Evolutionary conservation across 2,329 filamentous ascomycete genomes (phyloP), one percentile per base, ranked within the genome.

Genomic region (Lasiodiplodia sp.): DNA sequence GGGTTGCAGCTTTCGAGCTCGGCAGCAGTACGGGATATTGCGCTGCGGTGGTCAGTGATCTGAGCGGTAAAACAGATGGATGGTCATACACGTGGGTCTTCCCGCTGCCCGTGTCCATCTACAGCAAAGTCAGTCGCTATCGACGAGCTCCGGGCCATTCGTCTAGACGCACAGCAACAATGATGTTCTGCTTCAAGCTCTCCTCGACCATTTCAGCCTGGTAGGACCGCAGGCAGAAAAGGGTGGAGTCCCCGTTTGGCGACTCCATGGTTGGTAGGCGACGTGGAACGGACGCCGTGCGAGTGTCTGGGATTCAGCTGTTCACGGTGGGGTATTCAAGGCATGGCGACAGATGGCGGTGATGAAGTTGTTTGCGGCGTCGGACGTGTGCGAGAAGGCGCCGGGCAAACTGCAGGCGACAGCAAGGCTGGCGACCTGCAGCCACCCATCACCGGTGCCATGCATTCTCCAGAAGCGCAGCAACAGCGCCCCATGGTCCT

Each of bases 121-220:
- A 63, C 10, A 16, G 16, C 21, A 28, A 7, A 8, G 4, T 60
- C 38, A 67, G 55, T 31, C n/a, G 14, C 62, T 18, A 11, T 21
- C 23, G 31, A 31, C 12, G 4, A 7, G 28, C 11, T 40, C 12
- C 11, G 3, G 14, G 10, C 7, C 3, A 18, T 31, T 2, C 2
- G 16, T 21, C 4, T 28, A 6, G 16, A 68, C 73, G 40, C 69
- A 77, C 75, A 14, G 79, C 82, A 49, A 84, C 82, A 65, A 85
- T 83, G 67, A 83, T 76, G 70, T 85, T 85, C 21, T 74, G 71
- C 53, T 75, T 73, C 40, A 85, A 69, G 71, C 81, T 83, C 67
- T 78, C 77, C 52, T 82, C 78, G 2, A 85, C 77, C 83, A 85
- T 85, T 72, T 85, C 83, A 71, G 80, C 74, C 76, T 85, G 83